These are phyloP conservation scores for Coniophora puteana DNA, from an alignment of 1,284 basidiomycete species.

Conservation along the genomic window DNA sequence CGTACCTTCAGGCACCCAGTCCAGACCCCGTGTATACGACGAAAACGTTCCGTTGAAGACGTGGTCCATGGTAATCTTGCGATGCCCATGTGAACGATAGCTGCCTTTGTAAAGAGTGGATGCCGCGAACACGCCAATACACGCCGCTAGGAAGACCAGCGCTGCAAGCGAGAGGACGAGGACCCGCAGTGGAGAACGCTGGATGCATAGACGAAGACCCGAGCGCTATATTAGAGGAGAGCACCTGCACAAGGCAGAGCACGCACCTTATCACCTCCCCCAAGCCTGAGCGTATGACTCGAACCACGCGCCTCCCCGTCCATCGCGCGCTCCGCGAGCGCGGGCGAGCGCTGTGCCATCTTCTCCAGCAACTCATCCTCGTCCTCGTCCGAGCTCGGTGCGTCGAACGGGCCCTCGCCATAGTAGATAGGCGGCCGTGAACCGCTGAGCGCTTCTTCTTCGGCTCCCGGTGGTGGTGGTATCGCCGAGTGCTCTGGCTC, in stretches of 20 bases:
- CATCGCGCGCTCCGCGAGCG: conserved; percentile 15
- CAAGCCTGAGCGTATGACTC: no score
- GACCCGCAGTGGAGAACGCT: conserved; percentile 47
- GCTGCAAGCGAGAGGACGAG: conserved; percentile 51
- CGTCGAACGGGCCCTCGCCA: conserved; percentile 66
- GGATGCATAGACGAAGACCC: conserved; percentile 30
- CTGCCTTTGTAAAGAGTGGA: conserved; percentile 54
- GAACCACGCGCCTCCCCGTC: conserved; percentile 30
- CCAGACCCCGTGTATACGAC: conserved; percentile 41
- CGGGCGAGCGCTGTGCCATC: conserved; percentile 23
- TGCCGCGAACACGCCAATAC: conserved; percentile 73
- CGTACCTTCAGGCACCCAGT: conserved; percentile 89
- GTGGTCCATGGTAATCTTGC: conserved; percentile 81
- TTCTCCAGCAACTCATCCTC: conserved; percentile 48
- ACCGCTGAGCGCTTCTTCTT: not conserved
- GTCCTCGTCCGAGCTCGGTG: conserved; percentile 67
- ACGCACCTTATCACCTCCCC: conserved; percentile 35
- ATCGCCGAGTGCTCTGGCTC: no score
- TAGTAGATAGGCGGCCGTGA: conserved; percentile 52
- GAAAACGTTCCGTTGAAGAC: conserved; percentile 87
- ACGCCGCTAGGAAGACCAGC: conserved; percentile 51
- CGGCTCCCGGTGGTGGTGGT: not conserved
- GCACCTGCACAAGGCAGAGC: not conserved
- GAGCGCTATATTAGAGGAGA: conserved; percentile 7
- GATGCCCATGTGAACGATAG: conserved; percentile 49